These are phyloP conservation scores for Cladophialophora psammophila DNA, from an alignment of 2,329 filamentous ascomycete genomes.

Conservation along the genomic window DNA sequence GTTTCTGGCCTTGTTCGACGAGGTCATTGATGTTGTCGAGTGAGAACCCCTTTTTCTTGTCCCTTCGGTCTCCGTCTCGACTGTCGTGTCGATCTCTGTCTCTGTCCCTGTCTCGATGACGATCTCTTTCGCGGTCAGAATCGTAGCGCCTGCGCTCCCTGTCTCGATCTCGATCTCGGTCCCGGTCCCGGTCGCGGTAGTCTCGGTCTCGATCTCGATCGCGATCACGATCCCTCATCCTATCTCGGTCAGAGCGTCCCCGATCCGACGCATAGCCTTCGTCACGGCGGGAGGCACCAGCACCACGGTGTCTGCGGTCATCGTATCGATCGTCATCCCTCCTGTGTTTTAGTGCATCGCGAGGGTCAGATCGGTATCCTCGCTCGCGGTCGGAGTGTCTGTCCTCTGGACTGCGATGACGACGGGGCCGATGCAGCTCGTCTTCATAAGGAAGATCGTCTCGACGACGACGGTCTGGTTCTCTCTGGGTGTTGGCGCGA, in stretches of 20 bases:
- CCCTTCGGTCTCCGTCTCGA: constrained; percentile 23
- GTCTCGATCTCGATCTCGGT: constrained; percentile 27
- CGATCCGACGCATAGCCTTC: constrained; percentile 36
- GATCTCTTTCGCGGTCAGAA: constrained; percentile 12
- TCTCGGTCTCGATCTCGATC: constrained; percentile 34
- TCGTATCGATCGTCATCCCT: constrained; percentile 34
- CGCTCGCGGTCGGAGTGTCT: constrained; percentile 33
- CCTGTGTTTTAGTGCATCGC: constrained; percentile 23
- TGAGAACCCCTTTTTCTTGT: constrained; percentile 37
- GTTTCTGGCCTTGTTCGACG: constrained; percentile 39
- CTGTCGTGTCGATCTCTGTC: constrained; percentile 28
- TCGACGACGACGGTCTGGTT: constrained; percentile 30
- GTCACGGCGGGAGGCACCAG: constrained; percentile 23
- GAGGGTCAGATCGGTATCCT: constrained; percentile 34
- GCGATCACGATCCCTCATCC: constrained; percentile 30
- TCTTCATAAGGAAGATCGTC: constrained; percentile 33
- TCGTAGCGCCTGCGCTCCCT: constrained; percentile 28
- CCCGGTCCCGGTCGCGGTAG: constrained; percentile 18
- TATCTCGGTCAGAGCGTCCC: constrained; percentile 31
- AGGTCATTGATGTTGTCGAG: constrained; percentile 36
- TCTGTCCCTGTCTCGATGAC: constrained; percentile 13
- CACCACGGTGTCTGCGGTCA: constrained; percentile 29
- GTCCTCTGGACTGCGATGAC: constrained; percentile 34
- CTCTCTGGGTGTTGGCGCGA: constrained; percentile 28
- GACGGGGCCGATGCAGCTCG: constrained; percentile 26